Evolutionary conservation across 331 rosid species (phyloP).

Genomic region (Arachis monticola): DNA sequence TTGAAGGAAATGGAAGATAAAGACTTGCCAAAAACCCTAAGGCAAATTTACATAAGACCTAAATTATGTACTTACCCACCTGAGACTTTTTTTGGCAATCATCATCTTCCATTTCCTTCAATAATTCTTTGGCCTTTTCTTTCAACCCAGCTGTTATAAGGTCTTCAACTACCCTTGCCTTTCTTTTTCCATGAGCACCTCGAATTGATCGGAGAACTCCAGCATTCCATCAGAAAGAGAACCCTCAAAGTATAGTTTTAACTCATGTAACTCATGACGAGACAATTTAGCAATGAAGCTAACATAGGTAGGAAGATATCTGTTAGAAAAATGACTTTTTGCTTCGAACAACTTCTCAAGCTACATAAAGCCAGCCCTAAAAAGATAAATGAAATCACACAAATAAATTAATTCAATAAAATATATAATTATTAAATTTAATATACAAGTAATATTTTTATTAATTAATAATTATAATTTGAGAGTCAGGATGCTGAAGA

Average conservation of each 20-base stretch:
- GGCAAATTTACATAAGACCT: too few species aligned
- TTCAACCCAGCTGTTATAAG: constrained; percentile 65
- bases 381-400: constrained; percentile 7
- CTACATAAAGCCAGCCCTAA: constrained; percentile 51
- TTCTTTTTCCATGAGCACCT: constrained; percentile 79
- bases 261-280: constrained; percentile 49
- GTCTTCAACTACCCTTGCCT: constrained; percentile 58
- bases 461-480: too few species aligned
- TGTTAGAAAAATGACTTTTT: constrained; percentile 52
- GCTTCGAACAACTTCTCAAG: constrained; percentile 77
- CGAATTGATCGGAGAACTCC: too few species aligned
- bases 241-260: too few species aligned
- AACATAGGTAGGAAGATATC: constrained; percentile 72
- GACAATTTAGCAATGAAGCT: constrained; percentile 69
- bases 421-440: background rate
- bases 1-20: constrained; percentile 78
- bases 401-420: background rate
- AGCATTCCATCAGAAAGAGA: too few species aligned
- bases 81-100: constrained; percentile 43
- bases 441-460: background rate
- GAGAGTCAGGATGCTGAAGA: too few species aligned
- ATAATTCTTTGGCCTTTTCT: constrained; percentile 69
- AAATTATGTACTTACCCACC: constrained; percentile 27
- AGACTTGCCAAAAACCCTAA: constrained; percentile 33
- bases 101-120: constrained; percentile 77